Evolutionary conservation across 805 yeast genomes (phyloP), one percentile per base, ranked within the genome.

Genomic region (Kazachstania taianensis): DNA sequence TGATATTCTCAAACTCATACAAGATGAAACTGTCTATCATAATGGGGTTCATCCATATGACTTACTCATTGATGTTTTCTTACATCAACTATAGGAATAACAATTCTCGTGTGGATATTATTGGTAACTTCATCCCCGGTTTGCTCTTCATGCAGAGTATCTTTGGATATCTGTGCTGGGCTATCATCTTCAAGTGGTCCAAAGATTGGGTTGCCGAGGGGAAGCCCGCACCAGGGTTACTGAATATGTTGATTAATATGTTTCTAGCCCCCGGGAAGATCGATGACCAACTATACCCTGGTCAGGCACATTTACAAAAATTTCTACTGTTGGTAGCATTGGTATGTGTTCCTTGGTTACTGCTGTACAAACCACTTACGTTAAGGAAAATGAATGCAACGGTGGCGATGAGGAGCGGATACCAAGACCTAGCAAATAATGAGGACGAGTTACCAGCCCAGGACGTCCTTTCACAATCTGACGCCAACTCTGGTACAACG

Each of bases 191-290:
- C 69, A 92, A 92, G 62, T 92, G 98, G 98, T 65, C 78, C 16
- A 81, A 83, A 33, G 92, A 92, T 66, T 92, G 98, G 98, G 65
- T 75, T 37, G 79, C 72, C 20, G 69, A 75, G 37, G 80, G 68
- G 9, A 70, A 70, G 54, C 84, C 80, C 36, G 94, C 98, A 2
- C 98, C 98, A 20, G 87, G 95, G 33, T 67, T 92, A 53, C 70
- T 92, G 56, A 92, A 92, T 60, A 92, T 86, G 94, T 70, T 92
- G 50, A 92, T 92, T 52, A 79, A 80, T 51, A 92, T 92, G 98
- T 92, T 92, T 59, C 68, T 92, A 50, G 65, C 95, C 1, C 98
- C 98, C 8, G 98, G 98, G 8, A 72, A 66, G 7, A 73, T 92
- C 37, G 89, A 77, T 24, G 96, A 81, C 43, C 78, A 72, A 34